Conservation (phyloP, 2,329 filamentous ascomycete species). For the Fusarium heterosporum region DNA sequence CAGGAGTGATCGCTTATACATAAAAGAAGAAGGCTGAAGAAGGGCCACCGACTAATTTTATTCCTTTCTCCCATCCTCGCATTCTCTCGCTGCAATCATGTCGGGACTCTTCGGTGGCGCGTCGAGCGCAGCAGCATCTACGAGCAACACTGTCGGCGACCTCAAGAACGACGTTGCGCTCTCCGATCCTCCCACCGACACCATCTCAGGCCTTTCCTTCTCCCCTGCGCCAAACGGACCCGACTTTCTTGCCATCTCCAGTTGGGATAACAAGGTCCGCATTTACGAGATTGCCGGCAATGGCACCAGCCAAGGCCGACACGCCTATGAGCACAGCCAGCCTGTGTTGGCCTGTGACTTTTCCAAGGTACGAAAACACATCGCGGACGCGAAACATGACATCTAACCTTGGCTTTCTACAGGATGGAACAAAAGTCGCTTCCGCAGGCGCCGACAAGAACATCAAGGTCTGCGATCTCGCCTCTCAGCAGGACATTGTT, state of each 20-base stretch:
- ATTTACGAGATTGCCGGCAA: slow-evolving; percentile 90
- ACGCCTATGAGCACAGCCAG: slow-evolving; percentile 85
- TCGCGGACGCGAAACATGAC: not conserved
- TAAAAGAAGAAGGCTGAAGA: slow-evolving; percentile 6
- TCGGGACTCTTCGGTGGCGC: slow-evolving; percentile 70
- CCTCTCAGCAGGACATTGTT: slow-evolving; percentile 73
- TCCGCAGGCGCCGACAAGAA: slow-evolving; percentile 92
- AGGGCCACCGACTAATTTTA: slow-evolving; percentile 18
- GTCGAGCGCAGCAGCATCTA: slow-evolving; percentile 58
- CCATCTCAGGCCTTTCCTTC: slow-evolving; percentile 88
- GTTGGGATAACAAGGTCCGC: slow-evolving; percentile 98
- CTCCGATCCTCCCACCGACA: slow-evolving; percentile 83
- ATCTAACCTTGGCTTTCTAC: slow-evolving; percentile 20
- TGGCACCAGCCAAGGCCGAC: slow-evolving; percentile 86
- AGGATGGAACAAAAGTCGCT: slow-evolving; percentile 92
- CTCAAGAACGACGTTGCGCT: slow-evolving; percentile 89
- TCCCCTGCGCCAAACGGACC: slow-evolving; percentile 67
- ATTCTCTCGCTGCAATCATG: slow-evolving; percentile 61
- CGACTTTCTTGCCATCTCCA: slow-evolving; percentile 89
- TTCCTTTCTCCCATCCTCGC: slow-evolving; percentile 4
- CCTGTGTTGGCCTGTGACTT: slow-evolving; percentile 89
- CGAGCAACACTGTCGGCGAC: slow-evolving; percentile 84
- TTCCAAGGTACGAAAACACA: slow-evolving; percentile 75
- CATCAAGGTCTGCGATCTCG: slow-evolving; percentile 87
- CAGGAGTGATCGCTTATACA: not conserved